Base-by-base conservation (phyloP, 1,284 basidiomycete species). In the Pholiota adiposa region DNA sequence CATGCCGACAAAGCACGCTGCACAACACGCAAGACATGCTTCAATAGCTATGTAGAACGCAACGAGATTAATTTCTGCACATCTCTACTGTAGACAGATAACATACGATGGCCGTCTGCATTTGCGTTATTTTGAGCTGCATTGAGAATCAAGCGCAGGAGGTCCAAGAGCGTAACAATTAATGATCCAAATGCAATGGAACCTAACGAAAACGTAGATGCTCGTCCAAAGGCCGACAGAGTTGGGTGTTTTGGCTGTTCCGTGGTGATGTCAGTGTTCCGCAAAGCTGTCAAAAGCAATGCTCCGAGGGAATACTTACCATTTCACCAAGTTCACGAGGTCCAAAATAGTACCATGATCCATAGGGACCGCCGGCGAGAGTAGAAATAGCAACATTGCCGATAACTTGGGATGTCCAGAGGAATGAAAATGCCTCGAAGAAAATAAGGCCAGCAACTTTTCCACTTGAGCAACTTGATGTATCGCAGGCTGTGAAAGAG, bases 171-270 rank as follows among this genome's bases (percentile, higher is more conserved):
- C 0, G 95, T 94, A 46, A 97, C 94, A 63, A 97, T 93, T 67
- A 97, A 78, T 2, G 90, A 93, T 4, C 94, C 94, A 69, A 96
- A 95, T 4, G 93, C 92, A 67, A 97, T 94, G 0, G 92, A 94
- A 5, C 94, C 95, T 29, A 97, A 82, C 0, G 92, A 95, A 55
- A 90, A 78, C 0, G 93, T 94, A 14, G 89, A 90, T n/a, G 93
- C 90, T 25, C 94, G 86, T 36, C 83, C 81, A 70, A 97, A 92
- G 0, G 92, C 82, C 46, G 86, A 83, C 1, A 86, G 67, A 21
- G 89, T 91, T 0, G 92, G 90, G 69, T 90, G 83, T 58, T 83
- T 84, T 25, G 91, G 92, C 83, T 89, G 76, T 58, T 5, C 11
- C 29, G 11, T 31, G 18, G 34, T 53, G 38, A 16, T 54, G 38